Base-by-base conservation (phyloP, 768 basidiomycete genomes). In the Tulasnella sp. region DNA sequence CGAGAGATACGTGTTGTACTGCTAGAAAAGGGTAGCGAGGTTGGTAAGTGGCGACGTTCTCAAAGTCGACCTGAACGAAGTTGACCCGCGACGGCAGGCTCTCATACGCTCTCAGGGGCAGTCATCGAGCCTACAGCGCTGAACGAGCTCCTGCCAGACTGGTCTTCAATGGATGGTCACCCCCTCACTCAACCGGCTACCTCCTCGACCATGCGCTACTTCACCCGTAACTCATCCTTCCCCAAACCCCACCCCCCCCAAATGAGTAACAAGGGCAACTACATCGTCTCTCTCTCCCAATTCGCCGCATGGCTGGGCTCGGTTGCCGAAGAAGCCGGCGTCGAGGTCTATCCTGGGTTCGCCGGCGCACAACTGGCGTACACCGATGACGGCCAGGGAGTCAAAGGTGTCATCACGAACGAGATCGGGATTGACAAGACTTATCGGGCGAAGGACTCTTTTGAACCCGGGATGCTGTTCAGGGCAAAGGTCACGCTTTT, bases 391-490 rank as follows among this genome's bases (percentile, higher is more conserved):
- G 68, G 84, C 72, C 63, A 73, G 68, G 58, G 78, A 57, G 84
- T 92, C 10, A 74, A 73, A 30, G 96, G 94, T 7, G 85, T 97
- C 25, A 74, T 82, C 29, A 97, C 94, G 30, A 94, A 96, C 67
- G 96, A 97, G 68, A 91, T 94, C 24, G 96, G 94, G 1, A 75
- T 99, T 51, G 85, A 92, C 65, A 83, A 81, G 65, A 73, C 81
- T 45, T 81, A 80, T 29, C 74, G 78, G 55, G 80, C 83, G 69
- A 98, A 96, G 70, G 81, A 90, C 22, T 78, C 81, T 2, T 99
- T 92, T 68, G 92, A 97, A 69, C 90, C 93, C 1, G 94, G 96
- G 1, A 93, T 98, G 91, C 84, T 87, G 56, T 98, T 99, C 74
- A 82, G 83, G 38, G 83, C 94, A 30, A 91, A 87, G 65, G 84